Conservation (phyloP, 2,329 filamentous ascomycete genomes). For the Fusarium agapanthi region DNA sequence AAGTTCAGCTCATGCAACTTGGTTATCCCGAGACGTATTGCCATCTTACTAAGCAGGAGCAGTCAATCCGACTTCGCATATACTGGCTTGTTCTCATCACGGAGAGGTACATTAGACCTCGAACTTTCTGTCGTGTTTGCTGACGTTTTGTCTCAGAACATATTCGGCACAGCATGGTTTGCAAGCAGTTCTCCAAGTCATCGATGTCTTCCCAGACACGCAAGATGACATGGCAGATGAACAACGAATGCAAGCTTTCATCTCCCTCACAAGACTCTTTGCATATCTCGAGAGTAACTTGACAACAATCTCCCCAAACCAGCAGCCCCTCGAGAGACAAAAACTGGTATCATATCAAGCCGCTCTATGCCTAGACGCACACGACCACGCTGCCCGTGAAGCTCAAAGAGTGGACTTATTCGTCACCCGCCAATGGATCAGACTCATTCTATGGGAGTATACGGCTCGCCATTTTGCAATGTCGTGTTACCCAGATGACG, state of each 20-base stretch:
- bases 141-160: constrained; percentile 10
- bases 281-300: constrained; percentile 37
- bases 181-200: constrained; percentile 34
- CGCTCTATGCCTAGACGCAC: constrained; percentile 23
- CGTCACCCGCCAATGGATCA: constrained; percentile 43
- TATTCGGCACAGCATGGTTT: constrained; percentile 38
- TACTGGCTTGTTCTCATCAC: constrained; percentile 42
- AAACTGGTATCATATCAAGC: constrained; percentile 35
- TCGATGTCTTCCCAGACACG: constrained; percentile 30
- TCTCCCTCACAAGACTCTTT: constrained; percentile 36
- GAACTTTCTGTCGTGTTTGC: accelerated
- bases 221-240: constrained; percentile 28
- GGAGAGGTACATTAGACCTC: constrained; percentile 6
- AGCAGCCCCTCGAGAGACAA: constrained; percentile 29
- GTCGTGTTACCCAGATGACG: constrained; percentile 36
- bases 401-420: constrained; percentile 40
- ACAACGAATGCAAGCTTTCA: constrained; percentile 32
- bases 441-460: constrained; percentile 42
- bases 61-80: constrained; percentile 30
- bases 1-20: constrained; percentile 36
- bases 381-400: constrained; percentile 32
- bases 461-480: constrained; percentile 40
- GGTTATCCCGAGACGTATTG: constrained; percentile 32
- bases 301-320: constrained; percentile 24
- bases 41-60: constrained; percentile 18